Percentiles rank a stretch among this genome's conserved stretches.
Evolutionary conservation across 257 asterid genomes (phyloP).

Genomic region (Nicotiana obtusifolia): DNA sequence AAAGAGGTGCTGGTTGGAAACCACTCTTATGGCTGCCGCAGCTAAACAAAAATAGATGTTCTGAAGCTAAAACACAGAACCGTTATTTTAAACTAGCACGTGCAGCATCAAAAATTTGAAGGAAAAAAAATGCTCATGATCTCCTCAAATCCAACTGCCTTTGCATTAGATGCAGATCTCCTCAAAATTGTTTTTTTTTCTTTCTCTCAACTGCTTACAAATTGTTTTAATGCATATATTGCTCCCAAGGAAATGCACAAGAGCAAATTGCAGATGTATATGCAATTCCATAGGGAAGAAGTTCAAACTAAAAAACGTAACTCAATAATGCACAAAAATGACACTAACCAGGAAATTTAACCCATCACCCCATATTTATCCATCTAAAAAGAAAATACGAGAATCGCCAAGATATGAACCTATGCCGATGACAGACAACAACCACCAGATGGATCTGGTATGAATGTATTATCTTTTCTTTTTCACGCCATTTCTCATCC

Average conservation of each 20-base stretch:
- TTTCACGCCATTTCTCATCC: neutral
- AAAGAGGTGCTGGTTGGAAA: too few species aligned
- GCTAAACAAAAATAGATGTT: too few species aligned
- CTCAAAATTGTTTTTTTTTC: too few species aligned
- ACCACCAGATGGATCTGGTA: neutral
- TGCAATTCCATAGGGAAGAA: neutral
- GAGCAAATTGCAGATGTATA: neutral
- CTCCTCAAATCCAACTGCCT: too few species aligned
- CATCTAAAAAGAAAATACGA: neutral
- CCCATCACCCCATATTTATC: neutral
- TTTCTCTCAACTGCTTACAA: neutral
- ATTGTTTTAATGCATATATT: neutral
- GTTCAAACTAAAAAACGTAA: neutral
- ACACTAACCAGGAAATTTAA: neutral
- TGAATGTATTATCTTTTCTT: neutral
- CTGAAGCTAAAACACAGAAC: too few species aligned
- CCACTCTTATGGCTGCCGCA: too few species aligned
- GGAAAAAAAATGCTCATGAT: too few species aligned
- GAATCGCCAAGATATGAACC: neutral
- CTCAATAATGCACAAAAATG: neutral
- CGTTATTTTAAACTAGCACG: too few species aligned
- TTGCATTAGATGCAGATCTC: too few species aligned
- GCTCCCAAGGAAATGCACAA: neutral
- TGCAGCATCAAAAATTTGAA: too few species aligned
- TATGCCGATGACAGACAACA: neutral